Percentiles rank a stretch among this genome's conserved stretches.
Evolutionary conservation across 2,329 filamentous ascomycete species (phyloP).

Genomic region (Lachnellula hyalina): DNA sequence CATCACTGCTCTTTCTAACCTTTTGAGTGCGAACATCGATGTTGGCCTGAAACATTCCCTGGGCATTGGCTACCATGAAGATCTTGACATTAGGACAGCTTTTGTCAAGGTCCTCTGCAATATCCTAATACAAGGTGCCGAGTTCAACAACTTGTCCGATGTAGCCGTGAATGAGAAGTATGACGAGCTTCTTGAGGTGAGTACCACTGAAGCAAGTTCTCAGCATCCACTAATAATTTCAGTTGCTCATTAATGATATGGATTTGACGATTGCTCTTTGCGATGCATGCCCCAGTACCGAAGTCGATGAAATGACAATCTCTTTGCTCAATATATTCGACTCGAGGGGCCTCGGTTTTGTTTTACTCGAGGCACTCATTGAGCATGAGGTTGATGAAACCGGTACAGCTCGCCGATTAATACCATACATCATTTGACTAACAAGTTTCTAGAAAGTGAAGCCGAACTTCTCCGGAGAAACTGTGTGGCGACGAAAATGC

Average conservation of each 20-base stretch:
- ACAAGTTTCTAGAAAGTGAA: slow-evolving; percentile 50
- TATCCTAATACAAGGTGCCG: slow-evolving; percentile 65
- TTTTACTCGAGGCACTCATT: slow-evolving; percentile 60
- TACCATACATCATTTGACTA: slow-evolving; percentile 4
- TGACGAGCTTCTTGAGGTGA: slow-evolving; percentile 56
- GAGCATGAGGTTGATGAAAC: slow-evolving; percentile 65
- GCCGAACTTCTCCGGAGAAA: slow-evolving; percentile 62
- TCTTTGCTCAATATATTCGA: slow-evolving; percentile 67
- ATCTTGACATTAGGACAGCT: slow-evolving; percentile 62
- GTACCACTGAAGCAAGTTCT: slow-evolving; percentile 3
- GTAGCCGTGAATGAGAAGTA: slow-evolving; percentile 64
- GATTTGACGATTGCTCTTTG: slow-evolving; percentile 59
- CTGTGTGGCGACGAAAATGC: slow-evolving; percentile 67
- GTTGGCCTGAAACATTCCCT: slow-evolving; percentile 66
- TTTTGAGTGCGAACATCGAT: slow-evolving; percentile 66
- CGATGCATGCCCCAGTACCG: slow-evolving; percentile 59
- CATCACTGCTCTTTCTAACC: slow-evolving; percentile 63
- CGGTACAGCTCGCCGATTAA: slow-evolving; percentile 34
- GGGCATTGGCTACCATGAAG: slow-evolving; percentile 66
- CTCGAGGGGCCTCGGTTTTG: slow-evolving; percentile 56
- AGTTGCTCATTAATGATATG: slow-evolving; percentile 58
- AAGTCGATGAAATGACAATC: slow-evolving; percentile 64
- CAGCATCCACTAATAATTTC: slow-evolving; percentile 6
- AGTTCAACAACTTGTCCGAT: slow-evolving; percentile 65
- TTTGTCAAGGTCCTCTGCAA: slow-evolving; percentile 68